Evolutionary conservation across 805 yeast genomes (phyloP), one percentile per base, ranked within the genome.

Genomic region (Babjeviella inositovora): DNA sequence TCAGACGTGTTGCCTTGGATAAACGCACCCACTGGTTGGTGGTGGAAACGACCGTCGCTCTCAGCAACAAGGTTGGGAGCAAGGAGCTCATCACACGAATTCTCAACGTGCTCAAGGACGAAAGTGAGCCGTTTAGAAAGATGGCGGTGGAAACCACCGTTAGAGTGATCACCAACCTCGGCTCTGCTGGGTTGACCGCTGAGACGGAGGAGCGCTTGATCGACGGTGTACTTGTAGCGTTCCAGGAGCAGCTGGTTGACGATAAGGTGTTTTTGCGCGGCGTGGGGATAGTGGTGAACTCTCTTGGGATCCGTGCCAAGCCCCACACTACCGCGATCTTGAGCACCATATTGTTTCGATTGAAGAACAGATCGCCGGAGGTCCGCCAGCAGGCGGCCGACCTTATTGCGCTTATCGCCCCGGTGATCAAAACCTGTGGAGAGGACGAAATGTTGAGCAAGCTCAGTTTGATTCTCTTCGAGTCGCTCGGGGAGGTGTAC

Each of bases 401-500:
- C 33, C 45, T 87, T 25, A 63, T 85, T 13, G 50, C 71, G 1
- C 54, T 62, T 12, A 49, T 82, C 12, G 74, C 85, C 0, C 71
- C 76, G 1, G 73, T 68, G 2, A 55, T 87, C 22, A 64, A 65
- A 32, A 40, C 52, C 8, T 77, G 93, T 41, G 64, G 59, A 6
- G 76, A 79, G 37, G 62, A 60, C 17, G 70, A 61, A 8, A 47
- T 79, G 25, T 40, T 87, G 30, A 59, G 60, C 26, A 76, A 76
- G 35, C 50, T 87, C 25, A 71, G 84, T 5, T 62, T 77, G 12
- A 72, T 85, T 9, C 51, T 90, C 16, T 82, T 76, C 43, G 99
- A 90, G 43, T 76, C 90, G 8, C 56, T 90, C 7, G 98, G 98
- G 11, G 99, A 90, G 41, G 87, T 76, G 5, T 82, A 71, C 33